A percentile compares a stretch with the other conserved stretches of the same genome.
These are phyloP conservation scores for Pythium folliculosum DNA, from an alignment of 352 stramenopile genomes.

Conservation along the genomic window DNA sequence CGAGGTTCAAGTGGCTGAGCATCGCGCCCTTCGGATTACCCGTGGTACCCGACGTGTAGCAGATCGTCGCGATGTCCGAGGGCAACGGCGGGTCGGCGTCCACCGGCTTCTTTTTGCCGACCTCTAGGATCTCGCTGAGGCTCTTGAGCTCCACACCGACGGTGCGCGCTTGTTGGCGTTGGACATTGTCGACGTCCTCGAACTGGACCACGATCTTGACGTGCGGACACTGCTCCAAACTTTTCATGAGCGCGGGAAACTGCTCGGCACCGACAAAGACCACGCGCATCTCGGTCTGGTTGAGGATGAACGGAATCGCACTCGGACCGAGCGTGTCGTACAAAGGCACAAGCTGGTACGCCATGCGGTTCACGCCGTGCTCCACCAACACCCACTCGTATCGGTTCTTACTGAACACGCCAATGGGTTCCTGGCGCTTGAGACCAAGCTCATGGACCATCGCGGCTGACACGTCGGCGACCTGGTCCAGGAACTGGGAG, in stretches of 20 bases:
- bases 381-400: constrained; percentile 74
- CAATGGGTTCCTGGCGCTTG: constrained; percentile 51
- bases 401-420: constrained; percentile 71
- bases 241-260: constrained; percentile 50
- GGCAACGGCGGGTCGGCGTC: constrained; percentile 44
- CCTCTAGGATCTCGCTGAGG: constrained; percentile 38
- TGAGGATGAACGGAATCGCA: constrained; percentile 74
- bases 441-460: constrained; percentile 40
- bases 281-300: constrained; percentile 73
- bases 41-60: constrained; percentile 82
- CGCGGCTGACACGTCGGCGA: constrained; percentile 41
- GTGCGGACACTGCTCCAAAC: constrained; percentile 45
- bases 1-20: constrained; percentile 58
- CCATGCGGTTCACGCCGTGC: constrained; percentile 64
- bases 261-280: constrained; percentile 65
- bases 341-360: constrained; percentile 69
- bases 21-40: constrained; percentile 72
- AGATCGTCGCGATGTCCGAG: constrained; percentile 93
- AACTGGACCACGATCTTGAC: constrained; percentile 61
- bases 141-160: constrained; percentile 48
- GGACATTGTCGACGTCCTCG: constrained; percentile 44
- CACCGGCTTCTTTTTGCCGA: constrained; percentile 46
- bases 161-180: constrained; percentile 30
- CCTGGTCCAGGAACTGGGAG: constrained; percentile 49
- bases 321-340: constrained; percentile 81